Evolutionary conservation across 106 monocot species (phyloP).

Genomic region (Dendrobium nobile): DNA sequence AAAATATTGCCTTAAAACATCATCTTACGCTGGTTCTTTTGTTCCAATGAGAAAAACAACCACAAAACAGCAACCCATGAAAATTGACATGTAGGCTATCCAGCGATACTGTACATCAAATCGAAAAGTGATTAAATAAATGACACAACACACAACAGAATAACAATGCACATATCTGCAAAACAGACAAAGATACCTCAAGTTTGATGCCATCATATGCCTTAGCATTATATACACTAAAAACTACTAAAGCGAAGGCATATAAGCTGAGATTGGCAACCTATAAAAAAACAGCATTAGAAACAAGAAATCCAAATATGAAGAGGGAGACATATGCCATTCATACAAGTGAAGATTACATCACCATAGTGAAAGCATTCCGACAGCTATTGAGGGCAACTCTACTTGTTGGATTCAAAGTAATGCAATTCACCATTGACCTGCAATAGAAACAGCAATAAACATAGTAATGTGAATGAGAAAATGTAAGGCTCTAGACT

Average conservation of each 20-base stretch:
- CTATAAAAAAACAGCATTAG: constrained; percentile 23
- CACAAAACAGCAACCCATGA: constrained; percentile 77
- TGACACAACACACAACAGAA: background rate
- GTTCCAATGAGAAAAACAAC: constrained; percentile 67
- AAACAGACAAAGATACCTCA: constrained; percentile 42
- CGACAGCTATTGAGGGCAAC: constrained; percentile 88
- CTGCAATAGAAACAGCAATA: constrained; percentile 26
- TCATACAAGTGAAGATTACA: background rate
- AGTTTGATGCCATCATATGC: constrained; percentile 37
- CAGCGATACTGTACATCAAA: constrained; percentile 61
- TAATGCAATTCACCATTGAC: constrained; percentile 92
- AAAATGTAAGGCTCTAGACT: background rate
- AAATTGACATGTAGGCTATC: constrained; percentile 85
- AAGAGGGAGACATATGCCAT: background rate
- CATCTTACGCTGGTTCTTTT: constrained; percentile 77
- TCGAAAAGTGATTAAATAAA: constrained; percentile 9
- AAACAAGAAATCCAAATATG: constrained; percentile 1
- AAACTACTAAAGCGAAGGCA: constrained; percentile 70
- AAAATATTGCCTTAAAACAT: background rate
- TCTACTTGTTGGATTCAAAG: constrained; percentile 70
- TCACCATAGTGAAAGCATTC: constrained; percentile 93
- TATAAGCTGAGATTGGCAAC: constrained; percentile 86
- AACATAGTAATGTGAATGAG: background rate
- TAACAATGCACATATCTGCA: constrained; percentile 1
- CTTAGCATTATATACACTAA: constrained; percentile 42